Base-by-base conservation (phyloP, 768 basidiomycete species). In the Artomyces pyxidatus region DNA sequence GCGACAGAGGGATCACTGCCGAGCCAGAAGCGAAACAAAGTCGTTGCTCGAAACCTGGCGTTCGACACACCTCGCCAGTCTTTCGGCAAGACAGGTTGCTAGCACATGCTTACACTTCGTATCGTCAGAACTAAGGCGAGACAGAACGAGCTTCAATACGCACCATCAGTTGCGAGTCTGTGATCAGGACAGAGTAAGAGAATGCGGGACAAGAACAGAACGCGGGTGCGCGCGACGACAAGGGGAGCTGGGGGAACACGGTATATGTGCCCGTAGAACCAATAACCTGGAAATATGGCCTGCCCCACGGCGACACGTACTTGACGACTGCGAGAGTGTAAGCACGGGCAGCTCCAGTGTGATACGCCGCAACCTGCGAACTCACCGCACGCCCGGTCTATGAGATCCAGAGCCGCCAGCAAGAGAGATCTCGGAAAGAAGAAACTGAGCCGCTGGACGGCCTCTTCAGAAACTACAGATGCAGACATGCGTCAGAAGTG, bases 191-290 rank as follows among this genome's bases (percentile, higher is more conserved):
- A 6, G 77, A 71, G 50, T 77, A 80, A 4, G 76, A 64, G 58
- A 87, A 90, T 0, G 88, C 78, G 2, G 85, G 83, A 58, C 88
- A 91, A 12, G 81, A 76, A 62, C 88, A 90, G 53, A 81, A 88
- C 52, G 73, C 73, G 27, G 43, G 44, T 22, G 42, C 30, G 10
- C 76, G 69, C 28, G 58, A 54, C 4, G 68, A 64, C 19, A 64
- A 58, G 52, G 71, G 68, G 19, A 83, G 67, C 38, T 72, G 67
- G 30, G 70, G 67, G 45, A 71, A 69, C 48, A 89, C 80, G 26
- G 69, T 67, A 60, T 88, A 84, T 6, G 73, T 80, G 26, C 74
- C 74, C 7, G 73, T 79, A 3, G 83, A 78, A 12, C 86, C 83
- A 4, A 81, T 60, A 16, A 91, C 83, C 62, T 86, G 73, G 59